Percentiles rank a stretch among this genome's conserved stretches.
Evolutionary conservation across 1,284 basidiomycete species (phyloP).

Genomic region (Chiua sp.): DNA sequence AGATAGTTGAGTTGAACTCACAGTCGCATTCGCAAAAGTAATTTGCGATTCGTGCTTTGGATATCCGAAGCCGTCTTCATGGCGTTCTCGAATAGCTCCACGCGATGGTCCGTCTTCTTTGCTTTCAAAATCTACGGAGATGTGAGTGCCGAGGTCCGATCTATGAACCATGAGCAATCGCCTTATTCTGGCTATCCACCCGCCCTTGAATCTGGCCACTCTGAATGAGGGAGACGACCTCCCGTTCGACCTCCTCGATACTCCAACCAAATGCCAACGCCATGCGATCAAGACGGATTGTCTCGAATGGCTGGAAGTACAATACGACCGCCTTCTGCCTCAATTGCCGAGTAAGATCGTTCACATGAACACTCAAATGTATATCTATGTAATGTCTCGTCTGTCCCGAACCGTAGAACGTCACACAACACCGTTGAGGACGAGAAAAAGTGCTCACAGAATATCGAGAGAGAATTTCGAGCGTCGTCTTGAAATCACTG

Average conservation of each 20-base stretch:
- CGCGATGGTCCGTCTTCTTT: conserved; percentile 73
- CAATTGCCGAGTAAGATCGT: conserved; percentile 63
- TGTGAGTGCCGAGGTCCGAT: background rate
- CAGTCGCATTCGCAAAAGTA: conserved; percentile 79
- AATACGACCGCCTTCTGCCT: conserved; percentile 77
- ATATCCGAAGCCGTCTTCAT: conserved; percentile 75
- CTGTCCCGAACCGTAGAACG: conserved; percentile 40
- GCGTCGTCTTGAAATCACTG: conserved; percentile 81
- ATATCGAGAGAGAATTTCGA: conserved; percentile 73
- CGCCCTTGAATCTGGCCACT: conserved; percentile 76
- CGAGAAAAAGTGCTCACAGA: conserved; percentile 56
- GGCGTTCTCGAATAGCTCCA: conserved; percentile 74
- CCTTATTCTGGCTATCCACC: conserved; percentile 84
- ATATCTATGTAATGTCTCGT: conserved; percentile 79
- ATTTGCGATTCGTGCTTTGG: conserved; percentile 72
- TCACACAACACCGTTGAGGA: background rate
- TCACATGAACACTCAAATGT: conserved; percentile 71
- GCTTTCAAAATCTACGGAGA: conserved; percentile 68
- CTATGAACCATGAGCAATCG: conserved; percentile 28
- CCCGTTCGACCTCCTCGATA: conserved; percentile 67
- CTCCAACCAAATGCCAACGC: conserved; percentile 83
- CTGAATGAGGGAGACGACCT: conserved; percentile 78
- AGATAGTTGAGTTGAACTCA: conserved; percentile 41
- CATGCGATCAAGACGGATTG: conserved; percentile 82
- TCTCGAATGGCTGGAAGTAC: conserved; percentile 86